phyloP scores from a whole-genome alignment of 805 yeast genomes.

The Schwanniomyces yamadae region DNA sequence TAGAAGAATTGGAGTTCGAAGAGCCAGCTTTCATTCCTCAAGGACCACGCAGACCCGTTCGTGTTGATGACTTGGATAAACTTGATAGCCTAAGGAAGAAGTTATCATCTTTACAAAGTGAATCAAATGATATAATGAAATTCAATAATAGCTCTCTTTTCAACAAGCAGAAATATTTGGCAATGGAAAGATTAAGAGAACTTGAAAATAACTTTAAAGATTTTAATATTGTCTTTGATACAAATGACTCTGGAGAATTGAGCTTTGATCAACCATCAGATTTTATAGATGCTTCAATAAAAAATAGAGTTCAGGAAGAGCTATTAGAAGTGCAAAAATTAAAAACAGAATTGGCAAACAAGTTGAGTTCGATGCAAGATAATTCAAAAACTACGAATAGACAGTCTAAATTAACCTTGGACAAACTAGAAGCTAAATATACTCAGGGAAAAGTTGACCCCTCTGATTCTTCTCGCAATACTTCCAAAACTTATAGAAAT shows the following conservation, averaged over 20 bases:
- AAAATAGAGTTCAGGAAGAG: slow-evolving; percentile 39
- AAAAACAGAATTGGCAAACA: slow-evolving; percentile 39
- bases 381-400: slow-evolving; percentile 12
- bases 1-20: slow-evolving; percentile 15
- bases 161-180: slow-evolving; percentile 59
- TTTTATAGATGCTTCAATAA: slow-evolving; percentile 34
- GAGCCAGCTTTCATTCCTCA: slow-evolving; percentile 9
- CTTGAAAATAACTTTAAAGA: slow-evolving; percentile 67
- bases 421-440: slow-evolving; percentile 44
- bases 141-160: slow-evolving; percentile 60
- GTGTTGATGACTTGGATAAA: slow-evolving; percentile 54
- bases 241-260: slow-evolving; percentile 17
- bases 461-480: slow-evolving; percentile 8
- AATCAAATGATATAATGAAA: slow-evolving; percentile 75
- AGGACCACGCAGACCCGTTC: slow-evolving; percentile 40
- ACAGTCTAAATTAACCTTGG: slow-evolving; percentile 18
- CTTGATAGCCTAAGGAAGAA: slow-evolving; percentile 55
- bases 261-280: slow-evolving; percentile 11
- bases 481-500: slow-evolving; percentile 25
- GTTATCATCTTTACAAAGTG: slow-evolving; percentile 62
- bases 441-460: slow-evolving; percentile 42
- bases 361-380: slow-evolving; percentile 18
- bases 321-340: slow-evolving; percentile 42
- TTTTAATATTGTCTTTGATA: slow-evolving; percentile 55
- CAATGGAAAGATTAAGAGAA: slow-evolving; percentile 68